These are phyloP conservation scores for Moesziomyces aphidis DNA, from an alignment of 1,284 basidiomycete species.

Conservation along the genomic window DNA sequence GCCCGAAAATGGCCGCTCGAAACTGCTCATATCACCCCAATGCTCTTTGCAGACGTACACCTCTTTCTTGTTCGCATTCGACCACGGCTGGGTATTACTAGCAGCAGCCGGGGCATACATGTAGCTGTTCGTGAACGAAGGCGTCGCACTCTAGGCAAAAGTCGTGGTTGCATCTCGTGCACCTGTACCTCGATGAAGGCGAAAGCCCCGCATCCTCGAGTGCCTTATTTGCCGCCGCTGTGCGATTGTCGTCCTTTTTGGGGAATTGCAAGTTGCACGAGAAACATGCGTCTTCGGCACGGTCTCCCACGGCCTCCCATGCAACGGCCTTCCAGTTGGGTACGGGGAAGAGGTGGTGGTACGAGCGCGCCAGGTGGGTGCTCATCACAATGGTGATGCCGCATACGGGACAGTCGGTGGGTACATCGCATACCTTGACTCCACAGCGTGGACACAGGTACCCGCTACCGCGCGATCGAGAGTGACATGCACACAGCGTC, in stretches of 20 bases:
- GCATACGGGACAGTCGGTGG: constrained; percentile 97
- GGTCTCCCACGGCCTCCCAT: constrained; percentile 23
- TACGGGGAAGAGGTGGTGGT: constrained; percentile 92
- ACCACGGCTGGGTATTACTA: not conserved
- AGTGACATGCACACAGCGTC: constrained; percentile 85
- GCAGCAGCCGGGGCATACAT: constrained; percentile 65
- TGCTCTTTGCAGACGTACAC: no score
- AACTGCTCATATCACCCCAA: no score
- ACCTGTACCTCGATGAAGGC: constrained; percentile 60
- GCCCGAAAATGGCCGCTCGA: no score
- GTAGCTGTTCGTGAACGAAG: constrained; percentile 63
- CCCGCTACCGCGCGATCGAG: constrained; percentile 77
- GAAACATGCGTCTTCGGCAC: constrained; percentile 31
- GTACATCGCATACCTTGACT: constrained; percentile 94
- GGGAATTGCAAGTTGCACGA: constrained; percentile 54
- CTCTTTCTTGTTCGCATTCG: not conserved
- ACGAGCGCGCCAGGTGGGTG: constrained; percentile 94
- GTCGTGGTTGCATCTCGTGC: constrained; percentile 50
- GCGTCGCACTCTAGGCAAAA: constrained; percentile 67
- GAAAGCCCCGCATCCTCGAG: constrained; percentile 45
- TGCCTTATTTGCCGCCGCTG: constrained; percentile 21
- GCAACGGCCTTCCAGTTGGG: constrained; percentile 78
- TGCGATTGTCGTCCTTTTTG: constrained; percentile 2
- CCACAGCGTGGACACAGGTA: constrained; percentile 95
- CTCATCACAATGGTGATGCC: constrained; percentile 97